Conservation (phyloP, 1,284 basidiomycete genomes). For the Papiliotrema flavescens region DNA sequence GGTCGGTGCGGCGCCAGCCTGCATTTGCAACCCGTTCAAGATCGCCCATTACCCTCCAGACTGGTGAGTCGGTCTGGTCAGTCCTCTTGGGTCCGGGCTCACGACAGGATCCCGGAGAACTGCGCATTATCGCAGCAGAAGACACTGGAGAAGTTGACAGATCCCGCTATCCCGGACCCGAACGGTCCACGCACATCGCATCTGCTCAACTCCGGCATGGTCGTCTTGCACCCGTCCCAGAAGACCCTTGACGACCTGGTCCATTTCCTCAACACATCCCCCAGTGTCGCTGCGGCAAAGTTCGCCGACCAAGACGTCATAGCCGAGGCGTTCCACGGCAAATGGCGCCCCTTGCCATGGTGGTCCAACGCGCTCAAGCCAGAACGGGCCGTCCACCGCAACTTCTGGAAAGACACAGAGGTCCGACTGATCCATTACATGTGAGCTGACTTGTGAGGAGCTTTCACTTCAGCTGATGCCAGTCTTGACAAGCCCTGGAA, state of each 20-base stretch:
- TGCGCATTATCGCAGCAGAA: constrained; percentile 72
- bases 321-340: constrained; percentile 68
- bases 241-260: constrained; percentile 56
- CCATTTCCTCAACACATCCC: constrained; percentile 63
- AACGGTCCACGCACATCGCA: constrained; percentile 66
- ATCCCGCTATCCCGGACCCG: constrained; percentile 47
- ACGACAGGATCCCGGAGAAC: constrained; percentile 74
- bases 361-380: constrained; percentile 53
- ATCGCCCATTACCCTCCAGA: constrained; percentile 79
- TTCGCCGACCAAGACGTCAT: constrained; percentile 95
- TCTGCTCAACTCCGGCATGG: constrained; percentile 83
- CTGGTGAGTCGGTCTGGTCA: constrained; percentile 59
- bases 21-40: constrained; percentile 87
- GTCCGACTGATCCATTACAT: constrained; percentile 50
- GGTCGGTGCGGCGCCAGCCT: constrained; percentile 84
- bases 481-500: constrained; percentile 49
- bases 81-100: neutral
- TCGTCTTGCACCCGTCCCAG: constrained; percentile 69
- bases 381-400: constrained; percentile 43
- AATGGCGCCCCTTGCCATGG: constrained; percentile 51
- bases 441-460: constrained; percentile 24
- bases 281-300: constrained; percentile 63
- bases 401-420: constrained; percentile 50
- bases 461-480: neutral
- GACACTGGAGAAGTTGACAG: constrained; percentile 54